A percentile compares a stretch with the other conserved stretches of the same genome.
These are phyloP conservation scores for Colletotrichum horii DNA, from an alignment of 2,329 filamentous ascomycete genomes.

Conservation along the genomic window DNA sequence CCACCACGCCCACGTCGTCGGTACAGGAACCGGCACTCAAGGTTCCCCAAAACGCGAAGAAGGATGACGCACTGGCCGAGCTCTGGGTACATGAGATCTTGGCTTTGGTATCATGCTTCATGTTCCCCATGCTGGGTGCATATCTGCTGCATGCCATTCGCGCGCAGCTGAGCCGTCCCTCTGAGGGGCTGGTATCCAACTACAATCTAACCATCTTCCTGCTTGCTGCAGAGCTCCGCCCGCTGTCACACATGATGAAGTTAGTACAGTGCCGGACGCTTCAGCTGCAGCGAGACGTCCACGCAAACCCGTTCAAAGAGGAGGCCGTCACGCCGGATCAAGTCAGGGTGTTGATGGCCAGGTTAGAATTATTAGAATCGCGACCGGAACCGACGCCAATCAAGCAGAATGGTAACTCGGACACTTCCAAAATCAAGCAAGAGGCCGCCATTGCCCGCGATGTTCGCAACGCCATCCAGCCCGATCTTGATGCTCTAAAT, in stretches of 20 bases:
- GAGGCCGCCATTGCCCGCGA: constrained; percentile 56
- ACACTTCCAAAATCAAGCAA: constrained; percentile 42
- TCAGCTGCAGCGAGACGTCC: constrained; percentile 78
- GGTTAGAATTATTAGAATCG: constrained; percentile 74
- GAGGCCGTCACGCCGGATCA: constrained; percentile 36
- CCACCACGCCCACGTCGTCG: constrained; percentile 39
- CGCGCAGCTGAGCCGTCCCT: constrained; percentile 79
- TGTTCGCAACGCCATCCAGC: constrained; percentile 70
- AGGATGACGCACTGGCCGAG: constrained; percentile 58
- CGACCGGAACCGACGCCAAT: constrained; percentile 42
- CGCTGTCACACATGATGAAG: constrained; percentile 80
- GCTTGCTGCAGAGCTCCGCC: constrained; percentile 83
- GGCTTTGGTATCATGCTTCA: constrained; percentile 79
- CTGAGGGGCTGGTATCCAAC: constrained; percentile 87
- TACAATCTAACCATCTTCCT: constrained; percentile 94
- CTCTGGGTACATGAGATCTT: constrained; percentile 77
- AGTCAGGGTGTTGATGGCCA: constrained; percentile 63
- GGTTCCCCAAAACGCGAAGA: constrained; percentile 24
- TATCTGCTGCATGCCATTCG: constrained; percentile 85
- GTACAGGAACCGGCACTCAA: constrained; percentile 22
- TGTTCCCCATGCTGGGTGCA: constrained; percentile 79
- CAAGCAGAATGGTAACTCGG: constrained; percentile 34
- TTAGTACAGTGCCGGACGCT: constrained; percentile 81
- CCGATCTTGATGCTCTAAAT: constrained; percentile 86
- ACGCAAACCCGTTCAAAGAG: constrained; percentile 51